Conservation (phyloP, 352 stramenopile genomes). For the Phytophthora citricola region DNA sequence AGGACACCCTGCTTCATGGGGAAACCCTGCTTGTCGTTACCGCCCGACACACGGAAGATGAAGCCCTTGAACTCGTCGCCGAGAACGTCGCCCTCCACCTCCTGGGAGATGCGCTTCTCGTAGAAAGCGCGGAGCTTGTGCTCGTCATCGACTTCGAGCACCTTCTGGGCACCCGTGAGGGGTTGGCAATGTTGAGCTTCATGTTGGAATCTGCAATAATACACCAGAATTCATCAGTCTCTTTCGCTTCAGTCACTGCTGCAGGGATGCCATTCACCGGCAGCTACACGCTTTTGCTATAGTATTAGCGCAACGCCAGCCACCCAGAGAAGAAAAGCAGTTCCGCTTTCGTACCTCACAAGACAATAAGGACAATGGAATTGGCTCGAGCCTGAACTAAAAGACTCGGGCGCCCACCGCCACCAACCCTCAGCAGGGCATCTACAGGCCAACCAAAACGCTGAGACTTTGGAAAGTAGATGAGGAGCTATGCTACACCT, state of each 20-base stretch:
- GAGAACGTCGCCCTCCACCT: slow-evolving; percentile 98
- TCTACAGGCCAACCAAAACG: slow-evolving; percentile 39
- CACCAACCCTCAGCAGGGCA: slow-evolving; percentile 11
- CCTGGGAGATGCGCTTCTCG: slow-evolving; percentile 99
- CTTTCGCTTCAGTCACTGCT: not conserved
- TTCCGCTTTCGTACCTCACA: slow-evolving; percentile 59
- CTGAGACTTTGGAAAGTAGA: slow-evolving; percentile 27
- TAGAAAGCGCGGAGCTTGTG: slow-evolving; percentile 99
- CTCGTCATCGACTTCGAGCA: slow-evolving; percentile 99
- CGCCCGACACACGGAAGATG: slow-evolving; percentile 98
- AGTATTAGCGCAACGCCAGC: not conserved
- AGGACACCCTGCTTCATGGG: slow-evolving; percentile 99
- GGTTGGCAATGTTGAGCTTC: slow-evolving; percentile 99
- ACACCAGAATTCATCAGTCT: slow-evolving; percentile 4
- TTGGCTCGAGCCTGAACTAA: slow-evolving; percentile 1
- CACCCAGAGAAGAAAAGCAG: not conserved
- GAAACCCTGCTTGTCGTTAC: slow-evolving; percentile 99
- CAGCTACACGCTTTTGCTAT: not conserved
- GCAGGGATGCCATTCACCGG: not conserved
- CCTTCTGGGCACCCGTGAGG: slow-evolving; percentile 98
- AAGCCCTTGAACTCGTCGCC: slow-evolving; percentile 99
- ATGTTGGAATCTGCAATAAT: slow-evolving; percentile 68
- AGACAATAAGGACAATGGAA: slow-evolving; percentile 84
- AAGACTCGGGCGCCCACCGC: slow-evolving; percentile 16
- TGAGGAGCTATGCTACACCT: slow-evolving; percentile 28